A percentile compares a stretch with the other conserved stretches of the same genome.
Conservation (phyloP, 768 basidiomycete genomes). For the Lactarius pseudohatsudake region DNA sequence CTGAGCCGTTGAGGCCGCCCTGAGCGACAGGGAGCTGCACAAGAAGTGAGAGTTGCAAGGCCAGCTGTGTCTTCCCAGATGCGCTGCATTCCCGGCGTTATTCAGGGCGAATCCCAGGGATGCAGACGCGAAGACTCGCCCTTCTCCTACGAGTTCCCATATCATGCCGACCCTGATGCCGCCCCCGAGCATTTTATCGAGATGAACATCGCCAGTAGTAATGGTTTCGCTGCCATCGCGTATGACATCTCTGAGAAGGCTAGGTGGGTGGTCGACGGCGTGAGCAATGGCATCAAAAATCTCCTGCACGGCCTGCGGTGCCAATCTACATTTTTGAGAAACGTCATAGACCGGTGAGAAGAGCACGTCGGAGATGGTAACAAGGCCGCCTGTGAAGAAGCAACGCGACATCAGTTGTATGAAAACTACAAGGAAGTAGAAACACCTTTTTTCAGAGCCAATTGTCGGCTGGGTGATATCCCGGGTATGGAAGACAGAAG, state of each 20-base stretch:
- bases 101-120: slow-evolving; percentile 3
- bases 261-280: slow-evolving; percentile 42
- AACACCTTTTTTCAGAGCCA: slow-evolving; percentile 21
- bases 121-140: slow-evolving; percentile 46
- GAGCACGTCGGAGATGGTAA: slow-evolving; percentile 50
- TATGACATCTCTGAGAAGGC: slow-evolving; percentile 42
- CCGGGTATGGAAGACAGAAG: slow-evolving; percentile 22
- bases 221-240: slow-evolving; percentile 47
- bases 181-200: slow-evolving; percentile 75
- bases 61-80: slow-evolving; percentile 92
- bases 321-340: slow-evolving; percentile 54
- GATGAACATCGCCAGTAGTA: slow-evolving; percentile 68
- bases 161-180: slow-evolving; percentile 78
- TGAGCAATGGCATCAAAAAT: slow-evolving; percentile 53
- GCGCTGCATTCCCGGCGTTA: slow-evolving; percentile 51
- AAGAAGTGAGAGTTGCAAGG: slow-evolving; percentile 75
- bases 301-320: slow-evolving; percentile 48
- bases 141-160: slow-evolving; percentile 89
- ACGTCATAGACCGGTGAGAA: slow-evolving; percentile 50
- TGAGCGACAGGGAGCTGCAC: slow-evolving; percentile 65
- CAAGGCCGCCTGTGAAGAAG: slow-evolving; percentile 46
- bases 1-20: slow-evolving; percentile 63
- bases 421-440: neutral
- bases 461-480: slow-evolving; percentile 11
- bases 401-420: neutral